phyloP scores from a whole-genome alignment of 345 rosid genomes.

The Sisymbrium altissimum region DNA sequence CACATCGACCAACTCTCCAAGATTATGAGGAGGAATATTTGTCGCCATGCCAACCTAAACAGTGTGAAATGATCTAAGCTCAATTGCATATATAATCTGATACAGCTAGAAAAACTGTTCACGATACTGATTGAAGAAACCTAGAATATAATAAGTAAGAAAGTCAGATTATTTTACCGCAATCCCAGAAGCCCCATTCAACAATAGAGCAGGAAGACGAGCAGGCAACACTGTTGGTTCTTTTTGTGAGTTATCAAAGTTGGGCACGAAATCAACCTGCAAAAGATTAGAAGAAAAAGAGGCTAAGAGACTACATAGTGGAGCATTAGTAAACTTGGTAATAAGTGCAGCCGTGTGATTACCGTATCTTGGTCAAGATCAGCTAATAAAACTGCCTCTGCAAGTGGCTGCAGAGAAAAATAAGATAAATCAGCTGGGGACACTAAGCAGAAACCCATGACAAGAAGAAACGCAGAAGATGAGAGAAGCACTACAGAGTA shows the following conservation, averaged over 20 bases:
- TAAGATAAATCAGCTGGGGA: not conserved
- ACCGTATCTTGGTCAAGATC: slow-evolving; percentile 87
- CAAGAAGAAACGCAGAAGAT: not conserved
- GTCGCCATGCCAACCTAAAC: slow-evolving; percentile 98
- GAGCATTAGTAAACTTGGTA: not conserved
- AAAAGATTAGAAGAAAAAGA: slow-evolving; percentile 14
- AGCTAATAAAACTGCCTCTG: slow-evolving; percentile 82
- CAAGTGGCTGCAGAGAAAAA: slow-evolving; percentile 54
- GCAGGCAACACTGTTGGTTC: slow-evolving; percentile 94
- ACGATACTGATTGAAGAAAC: not conserved
- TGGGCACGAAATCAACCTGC: slow-evolving; percentile 92
- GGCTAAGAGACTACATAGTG: slow-evolving; percentile 8
- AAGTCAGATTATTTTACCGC: slow-evolving; percentile 49
- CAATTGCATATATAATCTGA: slow-evolving; percentile 7
- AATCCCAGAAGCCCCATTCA: slow-evolving; percentile 98
- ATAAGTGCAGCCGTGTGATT: slow-evolving; percentile 20
- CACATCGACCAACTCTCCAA: slow-evolving; percentile 93
- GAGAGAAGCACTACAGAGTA: not conserved
- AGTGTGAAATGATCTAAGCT: not conserved
- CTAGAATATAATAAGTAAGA: not conserved
- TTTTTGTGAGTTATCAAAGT: slow-evolving; percentile 87
- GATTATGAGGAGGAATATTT: slow-evolving; percentile 97
- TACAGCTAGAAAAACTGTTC: not conserved
- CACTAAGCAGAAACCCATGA: not conserved
- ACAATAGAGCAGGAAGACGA: slow-evolving; percentile 77